Evolutionary conservation across 768 basidiomycete genomes (phyloP), one percentile per base, ranked within the genome.

Genomic region (Stropharia rugosoannulata): DNA sequence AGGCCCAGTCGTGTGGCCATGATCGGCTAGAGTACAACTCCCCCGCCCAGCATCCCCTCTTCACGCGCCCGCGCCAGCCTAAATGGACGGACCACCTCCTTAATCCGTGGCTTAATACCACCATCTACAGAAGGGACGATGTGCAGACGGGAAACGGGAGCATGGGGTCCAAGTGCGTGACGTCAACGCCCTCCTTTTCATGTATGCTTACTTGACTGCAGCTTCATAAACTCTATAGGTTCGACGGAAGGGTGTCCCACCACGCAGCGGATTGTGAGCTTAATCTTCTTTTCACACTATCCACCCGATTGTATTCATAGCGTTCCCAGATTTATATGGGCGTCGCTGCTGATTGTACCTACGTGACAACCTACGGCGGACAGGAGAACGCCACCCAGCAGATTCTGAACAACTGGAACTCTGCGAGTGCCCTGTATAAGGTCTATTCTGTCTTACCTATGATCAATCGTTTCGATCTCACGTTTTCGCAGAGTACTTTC

Each of bases 311-410:
- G 29, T 47, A 27, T 50, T 45, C 45, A 27, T 43, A 41, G 35
- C 22, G 15, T 39, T 37, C 15, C 15, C 46, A 84, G 82, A 62
- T 83, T 22, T 93, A 87, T 67, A 86, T 94, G 84, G 93, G 93
- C 22, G 88, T 93, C 53, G 93, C 93, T 0, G 87, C 92, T 5
- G 93, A 95, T 67, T 95, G 93, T 71, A 82, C 80, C 58, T 95
- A 93, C 65, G 83, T 86, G 10, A 62, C 71, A 29, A 77, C 77
- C 56, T 90, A 90, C 63, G 86, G 83, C 29, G 79, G 80, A 2
- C 74, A 80, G 60, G 74, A 80, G 35, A 85, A 84, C 55, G 90
- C 93, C 4, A 85, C 89, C 8, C 79, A 73, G 27, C 85, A 89
- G 61, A 91, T 94, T 54, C 67, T 95, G 54, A 91, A 75, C 47